Evolutionary conservation across 805 yeast genomes (phyloP), one percentile per base, ranked within the genome.

Genomic region (Saccharomycopsis selenospora): DNA sequence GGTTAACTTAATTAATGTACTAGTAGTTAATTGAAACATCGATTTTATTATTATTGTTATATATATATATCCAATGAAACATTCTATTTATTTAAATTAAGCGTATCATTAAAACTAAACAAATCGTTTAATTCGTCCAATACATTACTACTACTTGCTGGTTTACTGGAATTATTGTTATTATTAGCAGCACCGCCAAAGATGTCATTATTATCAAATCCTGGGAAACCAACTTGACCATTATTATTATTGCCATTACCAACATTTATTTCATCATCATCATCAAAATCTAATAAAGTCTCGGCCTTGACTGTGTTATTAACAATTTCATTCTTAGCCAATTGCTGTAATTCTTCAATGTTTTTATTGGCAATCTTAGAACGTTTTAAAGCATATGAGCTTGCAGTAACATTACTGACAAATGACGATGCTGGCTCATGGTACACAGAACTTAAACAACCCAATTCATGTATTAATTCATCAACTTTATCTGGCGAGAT

Each of bases 391-490:
- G 67, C 61, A 48, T 63, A 66, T 24, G 68, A 66, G 8, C 66
- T 70, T 24, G 65, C 70, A n/a, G 67, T 55, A 48, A 70, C 71
- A 27, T 67, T 61, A 49, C 74, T 75, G 54, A 80, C 68, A 58
- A 84, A 83, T 28, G 79, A 70, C 17, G 77, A 69, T 3, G 85
- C 79, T 10, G 97, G 95, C 60, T 83, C 84, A 65, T 85, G 95
- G 60, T 87, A 87, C 2, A 93, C 93, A 0, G 97, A 87, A 33
- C 96, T 82, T 53, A 93, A 73, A 6, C 93, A 83, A 2, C 95
- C 81, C 48, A 91, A 66, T 61, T 91, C 95, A n/a, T 68, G 61
- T 26, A 91, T 60, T 44, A 93, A 71, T 53, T 79, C 82, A 38
- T 80, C 77, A 49, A 90, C 72, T 3, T 88, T 70, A 20, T 70